A percentile compares a stretch with the other conserved stretches of the same genome.
These are phyloP conservation scores for Candida silvatica DNA, from an alignment of 805 yeast species.

Conservation along the genomic window DNA sequence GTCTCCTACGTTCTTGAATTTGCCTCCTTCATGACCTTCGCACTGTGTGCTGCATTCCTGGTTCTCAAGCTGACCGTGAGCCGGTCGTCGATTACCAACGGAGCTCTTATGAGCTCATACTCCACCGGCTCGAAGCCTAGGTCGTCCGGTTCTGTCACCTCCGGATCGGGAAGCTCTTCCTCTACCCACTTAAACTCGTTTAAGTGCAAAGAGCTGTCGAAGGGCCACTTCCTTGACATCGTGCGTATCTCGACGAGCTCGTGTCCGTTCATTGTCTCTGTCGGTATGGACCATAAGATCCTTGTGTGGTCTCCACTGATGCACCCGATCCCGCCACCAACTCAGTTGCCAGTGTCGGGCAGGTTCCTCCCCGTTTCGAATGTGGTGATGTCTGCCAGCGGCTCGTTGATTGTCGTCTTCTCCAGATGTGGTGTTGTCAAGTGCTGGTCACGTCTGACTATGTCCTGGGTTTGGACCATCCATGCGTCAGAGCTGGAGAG, in stretches of 20 bases:
- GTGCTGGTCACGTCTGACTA: conserved; percentile 50
- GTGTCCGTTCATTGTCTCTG: conserved; percentile 56
- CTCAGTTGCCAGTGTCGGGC: conserved; percentile 31
- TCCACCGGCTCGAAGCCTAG: too few species aligned
- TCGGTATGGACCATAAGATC: conserved; percentile 68
- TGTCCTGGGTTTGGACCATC: conserved; percentile 51
- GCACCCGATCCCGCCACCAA: conserved; percentile 37
- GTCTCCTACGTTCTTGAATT: conserved; percentile 49
- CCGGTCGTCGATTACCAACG: too few species aligned
- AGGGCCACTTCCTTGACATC: conserved; percentile 57
- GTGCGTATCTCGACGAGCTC: conserved; percentile 51
- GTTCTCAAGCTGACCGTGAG: conserved; percentile 32
- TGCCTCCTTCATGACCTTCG: conserved; percentile 38
- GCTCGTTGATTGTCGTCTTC: conserved; percentile 48
- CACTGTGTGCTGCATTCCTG: conserved; percentile 39
- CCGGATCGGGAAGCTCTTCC: too few species aligned
- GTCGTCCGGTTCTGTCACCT: not conserved
- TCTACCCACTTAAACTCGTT: too few species aligned
- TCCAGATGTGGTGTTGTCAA: conserved; percentile 43
- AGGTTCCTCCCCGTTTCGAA: conserved; percentile 57
- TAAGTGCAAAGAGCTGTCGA: conserved; percentile 30
- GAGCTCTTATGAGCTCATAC: too few species aligned
- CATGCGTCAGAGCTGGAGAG: conserved; percentile 30
- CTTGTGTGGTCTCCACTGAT: conserved; percentile 66
- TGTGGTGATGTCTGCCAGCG: conserved; percentile 48